A percentile compares a stretch with the other conserved stretches of the same genome.
Conservation (phyloP, 352 stramenopile species). For the Aphanomyces astaci region DNA sequence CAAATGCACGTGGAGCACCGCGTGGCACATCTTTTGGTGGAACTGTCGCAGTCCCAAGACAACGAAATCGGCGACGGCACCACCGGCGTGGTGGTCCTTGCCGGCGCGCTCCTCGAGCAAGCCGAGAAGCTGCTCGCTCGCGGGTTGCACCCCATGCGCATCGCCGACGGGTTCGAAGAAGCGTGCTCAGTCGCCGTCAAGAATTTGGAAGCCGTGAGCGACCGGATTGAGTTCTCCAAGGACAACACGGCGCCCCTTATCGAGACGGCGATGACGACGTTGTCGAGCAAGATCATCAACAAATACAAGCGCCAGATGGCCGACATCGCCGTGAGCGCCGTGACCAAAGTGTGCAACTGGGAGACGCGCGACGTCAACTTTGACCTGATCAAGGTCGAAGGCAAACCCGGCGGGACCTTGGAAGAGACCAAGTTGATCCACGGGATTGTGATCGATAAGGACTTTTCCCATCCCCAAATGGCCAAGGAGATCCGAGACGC, state of each 20-base stretch:
- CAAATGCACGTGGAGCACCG: slow-evolving; percentile 99
- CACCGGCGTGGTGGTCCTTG: slow-evolving; percentile 98
- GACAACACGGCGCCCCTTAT: slow-evolving; percentile 94
- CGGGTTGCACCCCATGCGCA: slow-evolving; percentile 97
- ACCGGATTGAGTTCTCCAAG: slow-evolving; percentile 94
- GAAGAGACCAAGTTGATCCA: slow-evolving; percentile 98
- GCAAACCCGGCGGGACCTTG: slow-evolving; percentile 95
- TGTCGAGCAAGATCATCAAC: slow-evolving; percentile 99
- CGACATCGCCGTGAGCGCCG: slow-evolving; percentile 96
- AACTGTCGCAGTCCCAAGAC: slow-evolving; percentile 98
- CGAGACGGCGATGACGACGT: slow-evolving; percentile 96
- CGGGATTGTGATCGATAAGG: slow-evolving; percentile 99
- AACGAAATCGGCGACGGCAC: slow-evolving; percentile 99
- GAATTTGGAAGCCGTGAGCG: slow-evolving; percentile 91
- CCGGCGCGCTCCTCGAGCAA: slow-evolving; percentile 95
- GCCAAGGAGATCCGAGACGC: slow-evolving; percentile 95
- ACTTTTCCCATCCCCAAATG: slow-evolving; percentile 99
- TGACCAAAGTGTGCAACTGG: slow-evolving; percentile 97
- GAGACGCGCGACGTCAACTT: slow-evolving; percentile 99
- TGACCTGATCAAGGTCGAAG: slow-evolving; percentile 99
- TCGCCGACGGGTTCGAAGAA: slow-evolving; percentile 98
- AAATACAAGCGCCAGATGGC: slow-evolving; percentile 98
- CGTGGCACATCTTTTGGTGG: slow-evolving; percentile 97
- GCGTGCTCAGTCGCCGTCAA: slow-evolving; percentile 95
- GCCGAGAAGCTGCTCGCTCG: slow-evolving; percentile 94